Evolutionary conservation across 441 rosid genomes (phyloP).

Genomic region (Populus hybrid): DNA sequence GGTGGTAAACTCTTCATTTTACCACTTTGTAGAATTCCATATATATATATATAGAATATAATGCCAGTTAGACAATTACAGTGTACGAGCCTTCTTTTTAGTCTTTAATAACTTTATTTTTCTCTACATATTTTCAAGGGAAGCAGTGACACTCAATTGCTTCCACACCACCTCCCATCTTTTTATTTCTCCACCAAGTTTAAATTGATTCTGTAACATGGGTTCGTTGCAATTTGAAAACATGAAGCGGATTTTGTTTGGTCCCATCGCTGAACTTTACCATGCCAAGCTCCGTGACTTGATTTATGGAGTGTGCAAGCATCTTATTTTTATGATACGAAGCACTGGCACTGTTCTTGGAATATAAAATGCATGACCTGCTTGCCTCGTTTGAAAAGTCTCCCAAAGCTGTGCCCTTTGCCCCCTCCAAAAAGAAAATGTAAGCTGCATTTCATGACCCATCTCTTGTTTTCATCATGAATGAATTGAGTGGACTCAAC

Average conservation of each 20-base stretch:
- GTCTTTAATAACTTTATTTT: not conserved
- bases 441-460: not conserved
- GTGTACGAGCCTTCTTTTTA: not conserved
- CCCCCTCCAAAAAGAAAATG: too few relatives aligned
- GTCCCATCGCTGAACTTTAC: constrained; percentile 8
- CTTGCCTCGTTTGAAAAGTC: not conserved
- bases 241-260: constrained; percentile 19
- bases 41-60: not conserved
- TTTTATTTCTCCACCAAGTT: not conserved
- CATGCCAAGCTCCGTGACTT: constrained; percentile 23
- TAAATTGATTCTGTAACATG: too few relatives aligned
- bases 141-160: not conserved
- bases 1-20: constrained; percentile 26
- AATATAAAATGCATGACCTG: too few relatives aligned
- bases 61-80: not conserved
- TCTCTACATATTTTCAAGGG: not conserved
- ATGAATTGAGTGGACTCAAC: not conserved
- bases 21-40: constrained; percentile 18
- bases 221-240: constrained; percentile 3
- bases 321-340: too few relatives aligned
- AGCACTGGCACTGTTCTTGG: too few relatives aligned
- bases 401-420: not conserved
- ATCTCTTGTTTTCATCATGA: not conserved
- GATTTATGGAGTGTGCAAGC: constrained; percentile 8
- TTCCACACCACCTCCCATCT: not conserved